Base-by-base conservation (phyloP, 345 rosid species). In the Aquilaria sinensis region DNA sequence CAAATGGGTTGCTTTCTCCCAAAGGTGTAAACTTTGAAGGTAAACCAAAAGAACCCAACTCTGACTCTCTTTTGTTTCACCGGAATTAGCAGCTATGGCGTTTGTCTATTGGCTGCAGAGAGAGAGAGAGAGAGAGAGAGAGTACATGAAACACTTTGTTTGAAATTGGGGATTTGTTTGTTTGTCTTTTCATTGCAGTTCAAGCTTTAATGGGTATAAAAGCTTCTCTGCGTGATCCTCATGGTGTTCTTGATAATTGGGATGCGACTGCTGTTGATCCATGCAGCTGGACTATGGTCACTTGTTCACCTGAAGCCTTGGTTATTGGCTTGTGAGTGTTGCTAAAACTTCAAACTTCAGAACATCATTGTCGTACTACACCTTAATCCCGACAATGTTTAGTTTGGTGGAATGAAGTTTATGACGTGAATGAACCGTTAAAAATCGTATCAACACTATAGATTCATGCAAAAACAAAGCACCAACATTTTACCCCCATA, bases 281-380 rank as follows among this genome's bases (percentile, higher is more conserved):
- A 30, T 90, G 97, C 77, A 85, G 95, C 77, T 90, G 97, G 97
- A 74, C 95, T n/a, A 90, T 90, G 97, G 83, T 90, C 54, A 90
- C 97, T 72, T 90, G 97, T 67, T 87, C 97, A 56, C 56, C 83
- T 16, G 87, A 87, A 52, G 71, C 78, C 76, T 77, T 90, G 30
- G 97, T 90, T 72, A 76, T 85, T 79, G 90, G 92, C 84, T 74
- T 90, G 97, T 90, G 66, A 83, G 92, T 74, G 54, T 47, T 63
- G 55, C 58, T 41, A 15, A 46, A 47, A 10, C 59, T 59, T 60
- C 32, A 29, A 50, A 9, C 63, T 62, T 33, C 11, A 8, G 5
- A 34, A 3, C 43, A 37, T 7, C 43, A 37, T 37, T 7, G 7
- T 23, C 43, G 7, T 3, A 37, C 43, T 37, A 7, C 43, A 3